phyloP scores from a whole-genome alignment of 768 basidiomycete species.

The Tylopilus felleus region DNA sequence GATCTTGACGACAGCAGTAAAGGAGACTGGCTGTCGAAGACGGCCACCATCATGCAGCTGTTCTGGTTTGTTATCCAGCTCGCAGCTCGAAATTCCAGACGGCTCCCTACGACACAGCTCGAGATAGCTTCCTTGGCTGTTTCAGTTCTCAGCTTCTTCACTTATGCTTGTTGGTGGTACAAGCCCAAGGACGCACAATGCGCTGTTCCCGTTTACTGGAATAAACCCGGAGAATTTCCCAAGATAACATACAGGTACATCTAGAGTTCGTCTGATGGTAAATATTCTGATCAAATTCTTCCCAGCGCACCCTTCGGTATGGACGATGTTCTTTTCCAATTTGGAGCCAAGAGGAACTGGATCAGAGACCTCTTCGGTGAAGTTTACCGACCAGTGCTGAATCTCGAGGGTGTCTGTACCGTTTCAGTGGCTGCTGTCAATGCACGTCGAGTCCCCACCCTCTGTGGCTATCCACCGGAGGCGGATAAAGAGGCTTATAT shows the following conservation, averaged over 20 bases:
- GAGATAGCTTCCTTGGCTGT: background rate
- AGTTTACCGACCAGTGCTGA: background rate
- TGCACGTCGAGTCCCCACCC: background rate
- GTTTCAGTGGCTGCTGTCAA: background rate
- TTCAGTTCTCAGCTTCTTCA: background rate
- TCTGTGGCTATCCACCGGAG: background rate
- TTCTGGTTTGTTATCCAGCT: background rate
- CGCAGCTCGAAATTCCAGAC: background rate
- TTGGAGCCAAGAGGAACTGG: background rate
- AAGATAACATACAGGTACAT: background rate
- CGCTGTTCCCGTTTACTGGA: background rate
- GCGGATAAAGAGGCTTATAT: background rate
- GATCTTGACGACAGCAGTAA: background rate
- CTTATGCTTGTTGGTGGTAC: background rate
- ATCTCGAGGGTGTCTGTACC: background rate
- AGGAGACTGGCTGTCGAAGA: background rate
- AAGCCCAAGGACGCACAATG: background rate
- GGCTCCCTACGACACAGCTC: background rate
- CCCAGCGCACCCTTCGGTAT: background rate
- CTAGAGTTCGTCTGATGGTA: no score
- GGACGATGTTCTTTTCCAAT: background rate
- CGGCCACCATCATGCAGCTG: background rate
- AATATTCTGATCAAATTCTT: no score
- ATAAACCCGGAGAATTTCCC: background rate
- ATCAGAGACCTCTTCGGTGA: background rate